Base-by-base conservation (phyloP, 2,329 filamentous ascomycete species). In the Pseudogymnoascus sp. region DNA sequence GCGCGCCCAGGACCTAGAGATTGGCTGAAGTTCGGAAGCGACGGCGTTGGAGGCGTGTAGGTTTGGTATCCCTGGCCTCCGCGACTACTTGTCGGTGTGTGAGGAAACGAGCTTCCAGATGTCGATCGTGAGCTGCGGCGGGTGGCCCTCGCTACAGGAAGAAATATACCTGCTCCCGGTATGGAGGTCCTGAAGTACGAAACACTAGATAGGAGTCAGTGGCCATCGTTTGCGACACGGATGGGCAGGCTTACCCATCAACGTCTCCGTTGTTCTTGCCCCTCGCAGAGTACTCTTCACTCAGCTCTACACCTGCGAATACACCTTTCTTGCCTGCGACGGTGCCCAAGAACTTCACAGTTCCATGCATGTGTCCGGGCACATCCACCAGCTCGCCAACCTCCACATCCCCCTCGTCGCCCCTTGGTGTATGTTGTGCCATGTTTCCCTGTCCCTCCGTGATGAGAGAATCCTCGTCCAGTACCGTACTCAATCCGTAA, bases 231-330 rank as follows among this genome's bases (percentile, higher is more conserved):
- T 57, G 33, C 47, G 63, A 66, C 36, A 64, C 47, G 60, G 62
- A 63, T 65, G 65, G 26, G 67, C 68, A 68, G 67, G 72, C 85
- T 76, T 82, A 93, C 90, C 93, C 95, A 69, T 97, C 93, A 63
- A 97, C 95, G 75, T 96, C 93, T 67, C 95, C 95, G 71, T 85
- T 96, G 73, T 99, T 99, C 81, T 99, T 99, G 35, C 95, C 95
- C 73, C 89, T 85, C 61, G 82, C 76, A 35, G 92, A 90, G 78
- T 88, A 96, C 69, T 96, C 90, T 62, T 84, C 80, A 71, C 88
- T 86, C 67, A 99, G 81, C 76, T 99, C 95, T 36, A 99, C 90
- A 53, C 95, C 95, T 33, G 91, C 92, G 79, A 99, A 99, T 19
- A 85, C 84, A 61, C 95, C 95, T 69, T 89, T 91, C 79, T 96